Evolutionary conservation across 2,329 filamentous ascomycete species (phyloP).

Genomic region (Mollisiaceae sp.): DNA sequence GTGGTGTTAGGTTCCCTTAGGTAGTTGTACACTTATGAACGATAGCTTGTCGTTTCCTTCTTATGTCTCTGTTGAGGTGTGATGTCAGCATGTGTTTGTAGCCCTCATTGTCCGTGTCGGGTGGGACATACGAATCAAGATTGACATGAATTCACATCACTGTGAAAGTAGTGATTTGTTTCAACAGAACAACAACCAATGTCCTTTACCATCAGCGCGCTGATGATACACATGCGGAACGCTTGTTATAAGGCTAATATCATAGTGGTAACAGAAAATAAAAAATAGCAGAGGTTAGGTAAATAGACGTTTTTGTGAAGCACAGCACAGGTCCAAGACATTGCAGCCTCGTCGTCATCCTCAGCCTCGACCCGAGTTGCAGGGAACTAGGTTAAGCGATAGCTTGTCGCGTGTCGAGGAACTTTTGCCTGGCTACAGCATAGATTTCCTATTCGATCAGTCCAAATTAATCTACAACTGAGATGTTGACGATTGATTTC

Average conservation of each 20-base stretch:
- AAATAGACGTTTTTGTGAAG: background rate
- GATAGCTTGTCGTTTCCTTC: conserved; percentile 8
- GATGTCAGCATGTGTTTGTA: background rate
- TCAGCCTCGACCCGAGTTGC: conserved; percentile 19
- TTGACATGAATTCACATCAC: background rate
- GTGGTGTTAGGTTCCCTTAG: conserved; percentile 26
- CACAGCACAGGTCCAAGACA: background rate
- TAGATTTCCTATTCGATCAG: conserved; percentile 2
- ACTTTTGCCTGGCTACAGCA: background rate
- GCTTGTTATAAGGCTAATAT: background rate
- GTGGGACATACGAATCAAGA: background rate
- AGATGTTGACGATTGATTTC: conserved; percentile 20
- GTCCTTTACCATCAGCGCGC: background rate
- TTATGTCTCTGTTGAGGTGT: background rate
- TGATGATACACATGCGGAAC: background rate
- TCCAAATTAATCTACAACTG: conserved; percentile 17
- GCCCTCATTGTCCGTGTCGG: background rate
- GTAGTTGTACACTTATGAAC: conserved; percentile 16
- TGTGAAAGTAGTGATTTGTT: background rate
- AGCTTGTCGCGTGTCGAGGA: conserved; percentile 11
- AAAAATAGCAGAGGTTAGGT: background rate
- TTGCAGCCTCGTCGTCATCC: conserved; percentile 17
- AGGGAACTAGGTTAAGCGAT: conserved; percentile 14
- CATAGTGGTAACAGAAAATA: background rate
- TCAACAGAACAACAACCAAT: too few species aligned